Evolutionary conservation across 345 rosid genomes (phyloP), one percentile per base, ranked within the genome.

Genomic region (Citrus trifoliata): DNA sequence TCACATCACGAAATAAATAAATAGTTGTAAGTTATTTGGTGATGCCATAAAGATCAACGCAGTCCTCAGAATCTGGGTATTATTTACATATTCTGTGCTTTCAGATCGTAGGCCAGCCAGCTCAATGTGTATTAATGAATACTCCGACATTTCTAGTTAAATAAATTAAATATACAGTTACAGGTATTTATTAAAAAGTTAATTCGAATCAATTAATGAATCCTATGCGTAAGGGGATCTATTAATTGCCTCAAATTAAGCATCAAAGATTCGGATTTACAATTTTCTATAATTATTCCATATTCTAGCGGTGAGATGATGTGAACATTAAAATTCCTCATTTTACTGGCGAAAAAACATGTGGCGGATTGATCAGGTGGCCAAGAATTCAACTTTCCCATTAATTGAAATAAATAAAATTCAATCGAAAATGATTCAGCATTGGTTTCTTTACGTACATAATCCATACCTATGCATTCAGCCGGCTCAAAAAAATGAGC

Each of bases 51-150:
- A 42, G 78, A 81, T 73, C 38, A 40, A 73, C n/a, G 28, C 14
- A 78, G 67, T 51, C 75, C 81, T 27, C 30, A 10, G 79, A 67
- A 74, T 82, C 84, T 75, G 78, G 81, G 55, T 67, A 42, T 73
- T 73, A 12, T 42, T 42, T 42, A 67, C 38, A 74, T 72, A 66
- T 73, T 67, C 78, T 64, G 68, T 64, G 66, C 5, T 38, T 40
- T 10, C 21, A 6, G 70, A 35, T 65, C 68, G 8, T 65, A 32
- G 12, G 21, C 24, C 24, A 3, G 75, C 40, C 78, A 81, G 74
- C 74, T 66, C n/a, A n/a, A 55, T 8, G 3, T 32, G 1, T 19
- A 32, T 64, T 63, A 16, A 27, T 62, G 18, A 18, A 62, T 4
- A 3, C 33, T 32, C 33, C 5, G 4, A 32, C 1, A 46, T 46